These are phyloP conservation scores for Panicum virgatum DNA, from an alignment of 202 grass and related monocot genomes.

Conservation along the genomic window DNA sequence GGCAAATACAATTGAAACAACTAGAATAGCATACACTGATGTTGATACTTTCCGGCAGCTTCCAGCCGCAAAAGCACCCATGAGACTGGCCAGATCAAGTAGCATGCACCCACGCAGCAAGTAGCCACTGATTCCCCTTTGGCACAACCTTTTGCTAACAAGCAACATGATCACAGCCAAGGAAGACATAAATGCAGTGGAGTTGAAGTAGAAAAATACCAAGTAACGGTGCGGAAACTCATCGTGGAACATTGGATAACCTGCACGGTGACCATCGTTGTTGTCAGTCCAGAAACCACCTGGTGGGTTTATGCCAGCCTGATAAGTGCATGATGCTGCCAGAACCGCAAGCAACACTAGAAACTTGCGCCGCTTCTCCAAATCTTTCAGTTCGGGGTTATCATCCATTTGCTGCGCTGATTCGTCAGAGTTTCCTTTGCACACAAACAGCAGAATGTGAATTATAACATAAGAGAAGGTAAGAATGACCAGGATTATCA, in stretches of 20 bases:
- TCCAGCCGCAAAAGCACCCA: constrained; percentile 66
- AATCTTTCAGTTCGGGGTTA: constrained; percentile 23
- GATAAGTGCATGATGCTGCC: constrained; percentile 61
- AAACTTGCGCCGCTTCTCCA: constrained; percentile 56
- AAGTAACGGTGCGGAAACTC: constrained; percentile 45
- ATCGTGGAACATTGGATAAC: constrained; percentile 47
- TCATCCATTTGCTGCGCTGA: constrained; percentile 17
- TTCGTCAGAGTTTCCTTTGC: neutral
- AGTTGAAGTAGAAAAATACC: constrained; percentile 67
- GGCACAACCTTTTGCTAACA: constrained; percentile 49
- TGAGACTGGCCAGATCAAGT: constrained; percentile 61
- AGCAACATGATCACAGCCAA: constrained; percentile 76
- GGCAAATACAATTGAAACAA: constrained; percentile 43
- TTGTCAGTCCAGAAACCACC: constrained; percentile 59
- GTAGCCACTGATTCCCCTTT: constrained; percentile 32
- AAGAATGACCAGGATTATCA: constrained; percentile 28
- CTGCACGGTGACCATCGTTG: constrained; percentile 43
- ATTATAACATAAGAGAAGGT: constrained; percentile 9
- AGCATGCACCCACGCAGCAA: constrained; percentile 49
- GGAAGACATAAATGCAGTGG: constrained; percentile 64
- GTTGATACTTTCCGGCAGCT: constrained; percentile 47
- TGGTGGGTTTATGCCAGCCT: constrained; percentile 66
- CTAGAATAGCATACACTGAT: constrained; percentile 57
- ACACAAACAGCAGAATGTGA: constrained; percentile 20
- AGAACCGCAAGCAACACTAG: constrained; percentile 66